phyloP scores from a whole-genome alignment of 2,329 filamentous ascomycete genomes.

The Colletotrichum sp. region DNA sequence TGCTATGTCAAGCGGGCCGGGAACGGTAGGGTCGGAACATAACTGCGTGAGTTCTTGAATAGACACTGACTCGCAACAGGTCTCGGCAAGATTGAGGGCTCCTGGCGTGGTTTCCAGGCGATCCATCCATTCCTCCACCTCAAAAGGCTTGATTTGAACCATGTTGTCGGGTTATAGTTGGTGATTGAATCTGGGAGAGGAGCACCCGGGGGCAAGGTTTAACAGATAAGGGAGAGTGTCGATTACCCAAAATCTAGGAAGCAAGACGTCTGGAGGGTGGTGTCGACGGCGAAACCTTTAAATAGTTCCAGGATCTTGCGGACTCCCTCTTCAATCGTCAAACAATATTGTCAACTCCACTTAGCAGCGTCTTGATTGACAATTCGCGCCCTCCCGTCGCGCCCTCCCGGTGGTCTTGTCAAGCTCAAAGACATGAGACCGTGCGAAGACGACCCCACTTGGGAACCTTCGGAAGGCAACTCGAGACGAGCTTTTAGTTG shows the following conservation, averaged over 20 bases:
- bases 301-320: background rate
- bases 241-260: background rate
- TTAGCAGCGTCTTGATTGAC: background rate
- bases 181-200: background rate
- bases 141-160: conserved; percentile 50
- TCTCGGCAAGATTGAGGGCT: conserved; percentile 77
- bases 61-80: conserved; percentile 77
- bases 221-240: background rate
- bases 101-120: conserved; percentile 59
- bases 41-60: conserved; percentile 69
- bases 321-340: background rate
- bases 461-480: background rate
- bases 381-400: background rate
- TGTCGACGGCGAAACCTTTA: background rate
- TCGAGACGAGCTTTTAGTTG: background rate
- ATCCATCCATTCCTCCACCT: conserved; percentile 76
- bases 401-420: background rate
- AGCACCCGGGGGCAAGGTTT: background rate
- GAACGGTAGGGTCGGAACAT: conserved; percentile 54
- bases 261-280: background rate
- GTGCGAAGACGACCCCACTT: background rate
- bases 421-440: background rate
- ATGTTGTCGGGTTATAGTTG: conserved; percentile 24
- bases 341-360: background rate
- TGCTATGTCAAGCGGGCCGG: conserved; percentile 49